Evolutionary conservation across 2,329 filamentous ascomycete genomes (phyloP).

Genomic region (Fulvia fulva): DNA sequence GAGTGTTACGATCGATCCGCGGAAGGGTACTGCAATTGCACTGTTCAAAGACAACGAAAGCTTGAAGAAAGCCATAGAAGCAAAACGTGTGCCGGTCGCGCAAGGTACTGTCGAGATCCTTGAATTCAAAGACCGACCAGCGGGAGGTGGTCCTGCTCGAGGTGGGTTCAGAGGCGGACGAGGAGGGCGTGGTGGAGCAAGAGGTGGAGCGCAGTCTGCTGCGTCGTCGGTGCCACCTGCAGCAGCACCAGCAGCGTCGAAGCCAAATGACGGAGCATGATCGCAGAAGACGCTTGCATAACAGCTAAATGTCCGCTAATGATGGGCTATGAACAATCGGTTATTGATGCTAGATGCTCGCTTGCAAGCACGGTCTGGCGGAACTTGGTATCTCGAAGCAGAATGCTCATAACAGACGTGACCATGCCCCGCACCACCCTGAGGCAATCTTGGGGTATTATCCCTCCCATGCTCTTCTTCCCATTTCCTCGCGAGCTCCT

Average conservation of each 20-base stretch:
- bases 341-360: neutral
- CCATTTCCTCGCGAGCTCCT: neutral
- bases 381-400: neutral
- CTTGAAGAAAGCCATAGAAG: constrained; percentile 73
- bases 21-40: constrained; percentile 91
- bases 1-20: constrained; percentile 86
- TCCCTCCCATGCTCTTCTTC: too few relatives aligned
- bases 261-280: neutral
- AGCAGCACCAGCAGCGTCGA: neutral
- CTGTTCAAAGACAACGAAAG: constrained; percentile 73
- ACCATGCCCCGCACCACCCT: neutral
- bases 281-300: neutral
- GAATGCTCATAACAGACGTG: neutral
- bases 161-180: constrained; percentile 17
- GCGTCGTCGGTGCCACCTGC: neutral
- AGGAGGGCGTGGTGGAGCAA: constrained; percentile 14
- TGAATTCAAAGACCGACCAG: constrained; percentile 63
- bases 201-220: constrained; percentile 12
- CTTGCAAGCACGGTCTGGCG: too few relatives aligned
- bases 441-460: neutral
- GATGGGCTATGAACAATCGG: neutral
- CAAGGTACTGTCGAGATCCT: constrained; percentile 84
- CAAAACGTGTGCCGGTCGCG: constrained; percentile 76
- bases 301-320: neutral
- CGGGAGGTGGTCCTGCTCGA: constrained; percentile 10